Percentiles rank a stretch among this genome's conserved stretches.
These are phyloP conservation scores for Phytopythium vexans DNA, from an alignment of 352 stramenopile species.

Conservation along the genomic window DNA sequence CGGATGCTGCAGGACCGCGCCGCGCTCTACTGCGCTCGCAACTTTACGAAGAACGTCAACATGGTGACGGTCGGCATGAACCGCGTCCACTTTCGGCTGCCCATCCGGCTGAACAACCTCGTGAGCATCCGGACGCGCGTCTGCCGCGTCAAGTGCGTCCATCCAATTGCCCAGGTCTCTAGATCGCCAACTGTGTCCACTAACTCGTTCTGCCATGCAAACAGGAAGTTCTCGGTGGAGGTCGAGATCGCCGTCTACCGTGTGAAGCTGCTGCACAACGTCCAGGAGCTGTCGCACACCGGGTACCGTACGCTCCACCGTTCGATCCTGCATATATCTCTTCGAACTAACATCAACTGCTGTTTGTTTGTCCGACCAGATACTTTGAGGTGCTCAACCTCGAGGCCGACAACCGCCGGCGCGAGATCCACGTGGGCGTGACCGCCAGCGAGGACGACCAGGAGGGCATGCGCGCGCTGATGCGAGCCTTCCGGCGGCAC, in stretches of 20 bases:
- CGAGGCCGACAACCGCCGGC: constrained; percentile 21
- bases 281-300: constrained; percentile 25
- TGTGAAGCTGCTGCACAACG: constrained; percentile 11
- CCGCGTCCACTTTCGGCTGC: constrained; percentile 53
- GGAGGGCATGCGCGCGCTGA: constrained; percentile 32
- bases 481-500: constrained; percentile 27
- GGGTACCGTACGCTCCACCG: constrained; percentile 7
- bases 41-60: constrained; percentile 46
- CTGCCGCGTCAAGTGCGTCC: constrained; percentile 32
- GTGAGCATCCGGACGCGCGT: constrained; percentile 46
- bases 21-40: constrained; percentile 38
- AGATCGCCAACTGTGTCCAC: not conserved
- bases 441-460: constrained; percentile 30
- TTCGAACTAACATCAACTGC: too few species aligned
- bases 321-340: too few species aligned
- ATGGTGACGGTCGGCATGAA: constrained; percentile 56
- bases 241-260: constrained; percentile 36
- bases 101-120: constrained; percentile 37
- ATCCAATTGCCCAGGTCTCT: not conserved
- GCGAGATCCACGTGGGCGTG: constrained; percentile 30
- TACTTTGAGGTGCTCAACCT: constrained; percentile 49
- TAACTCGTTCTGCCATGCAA: not conserved
- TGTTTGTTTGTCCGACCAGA: not conserved
- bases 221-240: constrained; percentile 33
- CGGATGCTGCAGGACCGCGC: constrained; percentile 20